Conservation (phyloP, 495 filamentous ascomycete species). For the Astrocystis sublimbata region DNA sequence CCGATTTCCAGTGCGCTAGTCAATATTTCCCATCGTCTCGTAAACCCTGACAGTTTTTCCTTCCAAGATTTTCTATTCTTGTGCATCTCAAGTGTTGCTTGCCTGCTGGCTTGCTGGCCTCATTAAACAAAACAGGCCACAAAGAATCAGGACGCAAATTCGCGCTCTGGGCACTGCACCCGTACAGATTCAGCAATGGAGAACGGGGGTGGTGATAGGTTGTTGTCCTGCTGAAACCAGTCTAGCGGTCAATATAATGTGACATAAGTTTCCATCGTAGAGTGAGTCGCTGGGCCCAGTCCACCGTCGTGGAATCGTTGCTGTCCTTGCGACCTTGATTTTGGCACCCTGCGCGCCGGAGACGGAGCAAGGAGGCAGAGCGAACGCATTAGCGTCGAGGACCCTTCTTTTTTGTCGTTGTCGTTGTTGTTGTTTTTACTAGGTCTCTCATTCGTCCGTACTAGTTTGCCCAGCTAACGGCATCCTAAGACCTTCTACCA, state of each 20-base stretch:
- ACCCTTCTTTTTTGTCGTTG: constrained; percentile 5
- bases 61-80: no score
- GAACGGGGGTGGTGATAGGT: not conserved
- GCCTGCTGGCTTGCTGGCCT: no score
- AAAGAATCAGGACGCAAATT: constrained; percentile 1
- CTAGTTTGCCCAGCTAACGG: not conserved
- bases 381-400: not conserved
- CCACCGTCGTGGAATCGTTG: not conserved
- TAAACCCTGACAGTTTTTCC: no score
- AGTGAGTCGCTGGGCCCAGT: constrained; percentile 4
- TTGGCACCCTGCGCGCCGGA: no score
- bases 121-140: not conserved
- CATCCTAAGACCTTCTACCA: no score
- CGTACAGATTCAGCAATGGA: not conserved
- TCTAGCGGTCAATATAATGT: not conserved
- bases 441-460: not conserved
- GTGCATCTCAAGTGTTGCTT: no score
- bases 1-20: no score
- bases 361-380: constrained; percentile 5
- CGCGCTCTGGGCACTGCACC: constrained; percentile 3
- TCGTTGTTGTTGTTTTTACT: constrained; percentile 4
- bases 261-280: no score
- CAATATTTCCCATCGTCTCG: no score
- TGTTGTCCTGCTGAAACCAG: not conserved
- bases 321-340: not conserved